phyloP scores from a whole-genome alignment of 2,329 filamentous ascomycete species.

The Pseudofabraea citricarpa region DNA sequence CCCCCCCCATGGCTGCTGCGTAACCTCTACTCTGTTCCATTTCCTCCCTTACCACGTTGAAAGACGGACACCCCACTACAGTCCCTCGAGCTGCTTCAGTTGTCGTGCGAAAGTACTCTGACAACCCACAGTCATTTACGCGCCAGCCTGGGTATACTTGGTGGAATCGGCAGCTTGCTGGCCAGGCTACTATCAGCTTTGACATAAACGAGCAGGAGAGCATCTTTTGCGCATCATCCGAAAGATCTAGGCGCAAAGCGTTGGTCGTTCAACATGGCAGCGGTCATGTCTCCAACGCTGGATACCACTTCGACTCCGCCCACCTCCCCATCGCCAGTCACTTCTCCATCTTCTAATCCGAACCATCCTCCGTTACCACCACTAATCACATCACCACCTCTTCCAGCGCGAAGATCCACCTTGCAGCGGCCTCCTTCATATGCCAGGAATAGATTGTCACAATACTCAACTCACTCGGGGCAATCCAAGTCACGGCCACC shows the following conservation, averaged over 20 bases:
- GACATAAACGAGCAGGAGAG: no score
- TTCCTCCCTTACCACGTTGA: conserved; percentile 5
- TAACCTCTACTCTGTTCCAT: not conserved
- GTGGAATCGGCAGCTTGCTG: conserved; percentile 20
- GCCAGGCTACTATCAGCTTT: conserved; percentile 20
- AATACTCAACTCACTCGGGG: conserved; percentile 69
- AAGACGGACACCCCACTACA: no score
- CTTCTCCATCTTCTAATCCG: conserved; percentile 39
- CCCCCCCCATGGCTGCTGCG: not conserved
- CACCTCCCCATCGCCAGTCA: conserved; percentile 45
- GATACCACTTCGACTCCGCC: conserved; percentile 39
- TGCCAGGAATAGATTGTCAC: conserved; percentile 76
- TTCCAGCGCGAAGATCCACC: conserved; percentile 48
- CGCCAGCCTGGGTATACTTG: conserved; percentile 10
- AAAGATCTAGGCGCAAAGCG: no score
- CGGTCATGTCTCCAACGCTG: conserved; percentile 51
- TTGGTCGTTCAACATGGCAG: conserved; percentile 26
- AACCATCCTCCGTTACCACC: conserved; percentile 51
- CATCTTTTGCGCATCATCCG: no score
- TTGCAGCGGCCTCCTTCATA: conserved; percentile 67
- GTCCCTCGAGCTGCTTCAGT: no score
- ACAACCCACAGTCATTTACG: conserved; percentile 8
- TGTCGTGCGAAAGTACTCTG: conserved; percentile 4
- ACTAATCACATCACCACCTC: conserved; percentile 49
- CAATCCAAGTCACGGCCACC: conserved; percentile 69